These are phyloP conservation scores for Leccinum disarticulatum DNA, from an alignment of 768 basidiomycete genomes.

Conservation along the genomic window DNA sequence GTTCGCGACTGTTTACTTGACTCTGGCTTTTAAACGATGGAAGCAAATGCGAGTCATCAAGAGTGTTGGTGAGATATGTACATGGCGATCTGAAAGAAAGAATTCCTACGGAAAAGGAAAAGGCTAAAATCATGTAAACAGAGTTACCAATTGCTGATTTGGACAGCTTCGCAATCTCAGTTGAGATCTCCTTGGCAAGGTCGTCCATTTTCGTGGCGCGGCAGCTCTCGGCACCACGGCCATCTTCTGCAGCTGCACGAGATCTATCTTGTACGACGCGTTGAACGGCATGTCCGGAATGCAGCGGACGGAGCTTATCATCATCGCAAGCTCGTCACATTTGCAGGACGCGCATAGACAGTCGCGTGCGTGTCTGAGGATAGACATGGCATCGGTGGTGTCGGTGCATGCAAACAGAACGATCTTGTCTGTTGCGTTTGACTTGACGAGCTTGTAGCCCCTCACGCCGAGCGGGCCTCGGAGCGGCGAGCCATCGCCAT, in stretches of 20 bases:
- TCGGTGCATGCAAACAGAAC: constrained; percentile 24
- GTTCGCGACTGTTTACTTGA: too few relatives aligned
- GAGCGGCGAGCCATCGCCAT: background rate
- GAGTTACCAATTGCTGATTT: constrained; percentile 9
- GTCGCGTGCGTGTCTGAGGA: constrained; percentile 27
- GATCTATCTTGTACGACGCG: constrained; percentile 32
- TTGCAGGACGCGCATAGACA: constrained; percentile 15
- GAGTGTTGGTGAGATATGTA: too few relatives aligned
- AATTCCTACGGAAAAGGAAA: too few relatives aligned
- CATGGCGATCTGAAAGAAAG: too few relatives aligned
- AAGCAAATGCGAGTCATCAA: too few relatives aligned
- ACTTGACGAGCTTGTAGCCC: constrained; percentile 31
- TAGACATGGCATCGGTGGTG: constrained; percentile 17
- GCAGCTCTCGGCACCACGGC: constrained; percentile 5
- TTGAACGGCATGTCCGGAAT: constrained; percentile 32
- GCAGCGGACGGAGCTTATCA: constrained; percentile 25
- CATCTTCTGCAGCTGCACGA: constrained; percentile 28
- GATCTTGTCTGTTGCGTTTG: constrained; percentile 24
- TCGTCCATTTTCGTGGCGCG: constrained; percentile 8
- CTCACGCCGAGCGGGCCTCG: constrained; percentile 9
- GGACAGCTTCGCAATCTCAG: constrained; percentile 32
- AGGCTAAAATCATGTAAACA: too few relatives aligned
- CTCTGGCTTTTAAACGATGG: too few relatives aligned
- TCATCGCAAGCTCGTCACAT: constrained; percentile 22
- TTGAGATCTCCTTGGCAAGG: constrained; percentile 35